phyloP scores from a whole-genome alignment of 768 basidiomycete species.

The Lactarius vividus region DNA sequence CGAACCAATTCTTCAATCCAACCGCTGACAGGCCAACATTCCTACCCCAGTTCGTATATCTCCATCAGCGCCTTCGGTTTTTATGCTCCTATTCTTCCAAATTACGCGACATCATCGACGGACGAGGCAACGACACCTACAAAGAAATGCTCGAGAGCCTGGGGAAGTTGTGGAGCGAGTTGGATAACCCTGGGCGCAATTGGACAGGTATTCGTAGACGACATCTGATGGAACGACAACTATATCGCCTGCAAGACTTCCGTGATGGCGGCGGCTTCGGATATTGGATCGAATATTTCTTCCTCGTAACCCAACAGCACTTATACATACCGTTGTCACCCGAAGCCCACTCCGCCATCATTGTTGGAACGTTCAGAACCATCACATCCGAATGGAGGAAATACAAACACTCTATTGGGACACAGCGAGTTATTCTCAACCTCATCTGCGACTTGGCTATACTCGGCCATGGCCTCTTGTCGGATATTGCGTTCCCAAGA shows the following conservation, averaged over 20 bases:
- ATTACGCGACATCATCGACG: not conserved
- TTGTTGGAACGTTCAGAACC: not conserved
- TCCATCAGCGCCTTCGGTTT: not conserved
- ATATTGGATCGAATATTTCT: not conserved
- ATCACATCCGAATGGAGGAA: not conserved
- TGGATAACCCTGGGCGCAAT: not conserved
- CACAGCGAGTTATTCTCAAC: conserved; percentile 30
- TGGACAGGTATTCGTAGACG: not conserved
- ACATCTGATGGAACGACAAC: too few relatives aligned
- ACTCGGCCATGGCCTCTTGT: not conserved
- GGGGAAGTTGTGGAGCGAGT: not conserved
- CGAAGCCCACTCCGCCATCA: not conserved
- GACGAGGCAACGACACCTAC: not conserved
- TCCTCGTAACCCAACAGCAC: not conserved
- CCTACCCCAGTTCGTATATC: not conserved
- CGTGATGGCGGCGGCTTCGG: not conserved
- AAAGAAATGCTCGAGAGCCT: not conserved
- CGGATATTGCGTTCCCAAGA: not conserved
- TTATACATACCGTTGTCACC: not conserved
- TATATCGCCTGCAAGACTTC: not conserved
- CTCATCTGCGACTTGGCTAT: conserved; percentile 26
- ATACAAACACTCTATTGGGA: conserved; percentile 5
- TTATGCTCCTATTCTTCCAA: not conserved
- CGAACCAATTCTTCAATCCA: not conserved
- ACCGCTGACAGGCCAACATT: not conserved